Evolutionary conservation across 1,284 basidiomycete genomes (phyloP), one percentile per base, ranked within the genome.

Genomic region (Spongispora temasekensis): DNA sequence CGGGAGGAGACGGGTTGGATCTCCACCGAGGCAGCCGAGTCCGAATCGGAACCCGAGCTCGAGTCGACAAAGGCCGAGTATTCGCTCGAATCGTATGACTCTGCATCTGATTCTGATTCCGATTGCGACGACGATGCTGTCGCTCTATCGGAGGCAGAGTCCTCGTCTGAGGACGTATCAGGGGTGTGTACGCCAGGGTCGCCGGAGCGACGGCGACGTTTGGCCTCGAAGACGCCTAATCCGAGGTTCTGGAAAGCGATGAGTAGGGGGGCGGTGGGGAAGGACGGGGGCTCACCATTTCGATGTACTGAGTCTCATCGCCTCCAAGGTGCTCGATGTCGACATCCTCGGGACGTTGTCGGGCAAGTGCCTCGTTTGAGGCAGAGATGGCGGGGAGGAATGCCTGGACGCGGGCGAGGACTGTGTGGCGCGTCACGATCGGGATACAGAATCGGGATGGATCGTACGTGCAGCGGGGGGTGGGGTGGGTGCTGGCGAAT

Each of bases 321-420:
- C 71, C 71, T 9, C 72, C 70, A 23, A 89, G 65, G 57, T 85
- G 80, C 69, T 90, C 89, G 46, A 90, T 88, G 66, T 90, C 83
- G 25, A 89, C 76, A 64, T 84, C 86, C 19, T 71, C 69, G 0
- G 86, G 85, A 61, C 86, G 79, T 30, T 76, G 75, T 37, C 78
- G 75, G 3, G 77, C 65, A 25, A 90, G 79, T 1, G 79, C 73
- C 8, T 78, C 78, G 64, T 89, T 90, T 3, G 88, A 87, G 17
- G 84, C 84, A 52, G 85, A 81, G 19, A 90, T 75, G 64, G 83
- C 75, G 1, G 88, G 87, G 9, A 90, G 79, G 67, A 90, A 90
- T 0, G 82, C 80, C 67, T 85, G 82, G 2, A 89, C 78, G 30
- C 88, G 83, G 8, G 82, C 79, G 2, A 90, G 75, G 13, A 90